Percentiles rank a stretch among this genome's conserved stretches.
Evolutionary conservation across 2,329 filamentous ascomycete species (phyloP).

Genomic region (Blastomyces gilchristii): DNA sequence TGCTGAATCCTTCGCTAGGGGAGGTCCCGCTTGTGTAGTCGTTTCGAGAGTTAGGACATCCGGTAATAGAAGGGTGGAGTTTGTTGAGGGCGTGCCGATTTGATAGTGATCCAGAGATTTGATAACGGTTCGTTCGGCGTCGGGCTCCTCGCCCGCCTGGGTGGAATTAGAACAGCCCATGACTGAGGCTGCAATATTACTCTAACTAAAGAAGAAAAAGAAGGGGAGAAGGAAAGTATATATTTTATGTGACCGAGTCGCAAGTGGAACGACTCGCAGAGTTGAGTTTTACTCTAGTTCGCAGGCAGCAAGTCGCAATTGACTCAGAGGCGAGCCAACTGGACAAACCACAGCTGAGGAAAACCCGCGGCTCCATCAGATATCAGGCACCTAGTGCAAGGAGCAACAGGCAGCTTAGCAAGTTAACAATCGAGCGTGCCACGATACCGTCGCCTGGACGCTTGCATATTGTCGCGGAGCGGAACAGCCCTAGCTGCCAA

Average conservation of each 20-base stretch:
- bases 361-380: neutral
- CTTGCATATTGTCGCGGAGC: neutral
- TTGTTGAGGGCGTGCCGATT: neutral
- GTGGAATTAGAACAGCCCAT: slow-evolving; percentile 9
- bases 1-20: neutral
- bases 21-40: neutral
- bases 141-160: neutral
- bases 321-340: neutral
- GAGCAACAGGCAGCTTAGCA: neutral
- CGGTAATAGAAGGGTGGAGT: neutral
- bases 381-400: neutral
- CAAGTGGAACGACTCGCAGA: neutral
- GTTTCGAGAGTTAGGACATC: slow-evolving; percentile 1
- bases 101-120: slow-evolving; percentile 1
- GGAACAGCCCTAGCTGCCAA: neutral
- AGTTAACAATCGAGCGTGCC: neutral
- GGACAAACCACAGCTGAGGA: neutral
- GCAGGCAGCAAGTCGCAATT: slow-evolving; percentile 4
- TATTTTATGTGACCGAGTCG: neutral
- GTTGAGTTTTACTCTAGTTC: neutral
- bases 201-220: neutral
- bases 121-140: neutral
- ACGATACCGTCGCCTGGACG: neutral
- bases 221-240: neutral
- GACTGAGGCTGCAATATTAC: neutral